Evolutionary conservation across 108 stramenopile species (phyloP).

Genomic region (Pseudonitzschia multistriata): DNA sequence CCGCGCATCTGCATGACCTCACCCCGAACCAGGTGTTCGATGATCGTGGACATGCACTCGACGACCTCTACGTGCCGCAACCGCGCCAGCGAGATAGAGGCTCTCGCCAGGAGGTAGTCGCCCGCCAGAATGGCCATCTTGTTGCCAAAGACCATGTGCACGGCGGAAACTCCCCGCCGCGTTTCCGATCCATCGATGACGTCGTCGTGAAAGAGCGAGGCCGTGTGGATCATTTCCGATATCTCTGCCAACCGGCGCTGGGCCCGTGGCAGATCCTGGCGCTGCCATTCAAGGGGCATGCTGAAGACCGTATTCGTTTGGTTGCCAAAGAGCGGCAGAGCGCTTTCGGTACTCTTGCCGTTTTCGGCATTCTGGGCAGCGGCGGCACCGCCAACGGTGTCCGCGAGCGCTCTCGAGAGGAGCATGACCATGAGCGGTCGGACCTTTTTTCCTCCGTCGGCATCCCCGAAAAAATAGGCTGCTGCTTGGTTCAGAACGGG

Average conservation of each 20-base stretch:
- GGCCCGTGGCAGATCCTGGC: constrained; percentile 56
- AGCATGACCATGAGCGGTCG: constrained; percentile 87
- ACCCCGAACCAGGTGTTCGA: constrained; percentile 97
- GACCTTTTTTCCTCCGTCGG: constrained; percentile 78
- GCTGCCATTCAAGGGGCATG: constrained; percentile 39
- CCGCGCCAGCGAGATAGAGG: constrained; percentile 91
- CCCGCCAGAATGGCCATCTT: constrained; percentile 99
- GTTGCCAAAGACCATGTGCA: constrained; percentile 95
- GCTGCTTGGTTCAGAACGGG: constrained; percentile 84
- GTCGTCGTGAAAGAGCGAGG: constrained; percentile 94
- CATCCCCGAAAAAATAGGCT: constrained; percentile 71
- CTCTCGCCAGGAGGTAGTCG: constrained; percentile 96
- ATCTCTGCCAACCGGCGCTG: constrained; percentile 97
- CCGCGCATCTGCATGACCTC: constrained; percentile 95
- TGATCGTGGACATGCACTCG: constrained; percentile 95
- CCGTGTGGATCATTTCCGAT: constrained; percentile 98
- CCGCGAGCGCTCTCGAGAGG: constrained; percentile 70
- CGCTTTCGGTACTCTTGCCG: not conserved
- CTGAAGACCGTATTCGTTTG: constrained; percentile 31
- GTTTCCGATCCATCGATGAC: constrained; percentile 97
- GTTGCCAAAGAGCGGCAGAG: not conserved
- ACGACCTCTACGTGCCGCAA: constrained; percentile 92
- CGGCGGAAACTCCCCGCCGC: constrained; percentile 87
- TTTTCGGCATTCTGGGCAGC: constrained; percentile 9
- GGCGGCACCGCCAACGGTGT: constrained; percentile 28